A percentile compares a stretch with the other conserved stretches of the same genome.
These are phyloP conservation scores for Nakazawaea populi DNA, from an alignment of 805 yeast genomes.

Conservation along the genomic window DNA sequence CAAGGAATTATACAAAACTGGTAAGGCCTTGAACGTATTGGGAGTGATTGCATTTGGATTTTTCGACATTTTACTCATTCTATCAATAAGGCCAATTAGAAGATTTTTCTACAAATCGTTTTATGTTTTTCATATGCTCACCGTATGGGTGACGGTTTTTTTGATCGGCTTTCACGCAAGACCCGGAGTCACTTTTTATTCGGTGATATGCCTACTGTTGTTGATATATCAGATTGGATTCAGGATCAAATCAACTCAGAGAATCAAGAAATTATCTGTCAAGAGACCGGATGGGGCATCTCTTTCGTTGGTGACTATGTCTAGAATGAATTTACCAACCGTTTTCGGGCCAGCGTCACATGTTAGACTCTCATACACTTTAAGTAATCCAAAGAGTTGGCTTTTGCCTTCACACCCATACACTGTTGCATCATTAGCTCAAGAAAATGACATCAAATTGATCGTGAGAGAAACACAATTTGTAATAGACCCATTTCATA, in stretches of 20 bases:
- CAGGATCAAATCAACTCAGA: constrained; percentile 21
- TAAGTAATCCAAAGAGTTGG: constrained; percentile 36
- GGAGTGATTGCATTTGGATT: constrained; percentile 43
- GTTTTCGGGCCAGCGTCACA: constrained; percentile 52
- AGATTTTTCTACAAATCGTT: constrained; percentile 43
- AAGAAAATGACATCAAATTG: constrained; percentile 34
- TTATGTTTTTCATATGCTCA: constrained; percentile 49
- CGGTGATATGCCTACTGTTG: constrained; percentile 22
- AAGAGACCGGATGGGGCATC: constrained; percentile 18
- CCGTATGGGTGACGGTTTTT: constrained; percentile 38
- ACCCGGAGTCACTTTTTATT: constrained; percentile 48
- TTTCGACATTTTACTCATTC: constrained; percentile 30
- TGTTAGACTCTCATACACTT: constrained; percentile 38
- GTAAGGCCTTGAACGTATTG: constrained; percentile 36
- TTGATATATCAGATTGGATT: constrained; percentile 31
- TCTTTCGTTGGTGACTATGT: constrained; percentile 17
- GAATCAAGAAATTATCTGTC: constrained; percentile 15
- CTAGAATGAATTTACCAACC: constrained; percentile 17
- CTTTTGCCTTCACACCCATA: constrained; percentile 63
- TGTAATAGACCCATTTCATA: constrained; percentile 22
- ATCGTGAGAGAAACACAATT: constrained; percentile 36
- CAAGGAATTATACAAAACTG: constrained; percentile 28
- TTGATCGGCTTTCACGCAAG: constrained; percentile 59
- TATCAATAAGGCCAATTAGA: constrained; percentile 47
- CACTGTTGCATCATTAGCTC: constrained; percentile 45